Conservation (phyloP, 306 rosid genomes). For the Citrullus colocynthis region DNA sequence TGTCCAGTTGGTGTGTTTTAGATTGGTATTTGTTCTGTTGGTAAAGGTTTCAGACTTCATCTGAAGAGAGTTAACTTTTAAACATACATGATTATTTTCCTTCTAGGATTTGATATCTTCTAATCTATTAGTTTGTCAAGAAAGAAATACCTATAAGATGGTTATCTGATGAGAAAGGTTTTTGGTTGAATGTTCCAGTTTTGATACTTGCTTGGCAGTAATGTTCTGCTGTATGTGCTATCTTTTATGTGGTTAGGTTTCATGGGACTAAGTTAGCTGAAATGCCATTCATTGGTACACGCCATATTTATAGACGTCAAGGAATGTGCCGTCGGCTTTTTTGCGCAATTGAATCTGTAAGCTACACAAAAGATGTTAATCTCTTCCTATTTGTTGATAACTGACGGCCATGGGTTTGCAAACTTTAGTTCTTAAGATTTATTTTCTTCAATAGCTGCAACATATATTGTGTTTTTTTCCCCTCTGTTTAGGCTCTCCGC, state of each 20-base stretch:
- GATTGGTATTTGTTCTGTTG: neutral
- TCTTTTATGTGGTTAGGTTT: conserved; percentile 46
- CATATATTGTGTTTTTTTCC: conserved; percentile 4
- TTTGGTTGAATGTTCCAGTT: neutral
- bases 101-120: neutral
- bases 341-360: conserved; percentile 75
- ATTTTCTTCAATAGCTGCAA: neutral
- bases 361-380: conserved; percentile 16
- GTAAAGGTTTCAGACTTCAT: neutral
- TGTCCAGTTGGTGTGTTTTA: neutral
- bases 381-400: conserved; percentile 6
- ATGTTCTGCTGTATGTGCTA: conserved; percentile 4
- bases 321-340: conserved; percentile 99
- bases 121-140: neutral
- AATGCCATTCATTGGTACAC: conserved; percentile 99
- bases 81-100: neutral
- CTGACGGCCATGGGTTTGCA: neutral
- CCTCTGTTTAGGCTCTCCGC: conserved; percentile 47
- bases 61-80: neutral
- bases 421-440: neutral
- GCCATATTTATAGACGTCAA: conserved; percentile 85
- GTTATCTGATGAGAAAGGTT: neutral
- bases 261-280: conserved; percentile 88
- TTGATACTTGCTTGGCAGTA: conserved; percentile 2
- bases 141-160: neutral